Base-by-base conservation (phyloP, 352 stramenopile species). In the Albugo laibachii region DNA sequence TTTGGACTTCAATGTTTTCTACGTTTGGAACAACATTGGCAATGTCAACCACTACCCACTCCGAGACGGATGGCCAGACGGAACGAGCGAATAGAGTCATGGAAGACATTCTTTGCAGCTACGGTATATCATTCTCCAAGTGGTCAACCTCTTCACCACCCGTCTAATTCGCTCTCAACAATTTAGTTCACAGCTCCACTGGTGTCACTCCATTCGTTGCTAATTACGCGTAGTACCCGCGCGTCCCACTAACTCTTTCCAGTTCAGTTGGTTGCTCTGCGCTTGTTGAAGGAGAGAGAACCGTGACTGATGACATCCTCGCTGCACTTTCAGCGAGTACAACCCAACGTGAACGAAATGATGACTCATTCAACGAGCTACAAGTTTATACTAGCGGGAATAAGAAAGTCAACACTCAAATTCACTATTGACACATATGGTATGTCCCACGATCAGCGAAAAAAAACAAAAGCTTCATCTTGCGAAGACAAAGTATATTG, bases 11-110 rank as follows among this genome's bases (percentile, higher is more conserved):
- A 2, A 18, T 46, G 3, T 48, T 48, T 10, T 8, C 2, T 2
- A 8, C 47, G 18, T 8, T 48, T 21, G 43, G 43, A 2, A 48
- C 43, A 2, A 2, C 3, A 41, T 48, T 48, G 43, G 15, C 2
- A 10, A 48, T 48, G 15, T 24, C 15, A 2, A 42, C 43, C 8
- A 8, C n/a, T 41, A 8, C 44, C 8, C 43, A 48, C 47, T 10
- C 43, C 40, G 3, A 48, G 36, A 48, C 3, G 2, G 4, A 48
- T 24, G 43, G 43, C 10, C 43, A 48, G 8, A 48, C 43, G 3
- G 19, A 48, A 46, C 43, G 10, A 18, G 43, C 47, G 3, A 48
- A 48, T 48, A 3, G 43, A 3, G 36, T 41, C 8, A 42, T 48
- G 3, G 43, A 46, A 10, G 19, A 24, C 8, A 48, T 41, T 8